Base-by-base conservation (phyloP, 2,329 filamentous ascomycete species). In the Scedosporium aurantiacum region DNA sequence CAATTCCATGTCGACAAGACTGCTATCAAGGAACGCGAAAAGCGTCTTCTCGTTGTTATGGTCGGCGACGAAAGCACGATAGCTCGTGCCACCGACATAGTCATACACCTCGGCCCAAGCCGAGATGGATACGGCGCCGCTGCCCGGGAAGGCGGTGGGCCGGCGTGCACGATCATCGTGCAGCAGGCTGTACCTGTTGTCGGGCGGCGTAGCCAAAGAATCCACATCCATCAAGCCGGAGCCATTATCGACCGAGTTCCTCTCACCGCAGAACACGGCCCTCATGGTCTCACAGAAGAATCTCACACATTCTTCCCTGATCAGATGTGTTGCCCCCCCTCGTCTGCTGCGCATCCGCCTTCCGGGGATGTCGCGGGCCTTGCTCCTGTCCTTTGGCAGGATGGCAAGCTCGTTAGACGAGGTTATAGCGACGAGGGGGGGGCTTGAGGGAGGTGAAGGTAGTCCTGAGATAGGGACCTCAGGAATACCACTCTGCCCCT, bases 261-360 rank as follows among this genome's bases (percentile, higher is more conserved):
- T 86, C 91, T 95, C 91, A 96, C 90, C 92, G 83, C 88, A 89
- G 86, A 97, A 96, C 81, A 90, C 88, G 80, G 87, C 80, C 79
- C 85, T 89, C 86, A 96, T 90, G 83, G 87, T 88, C 88, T 93
- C 91, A 80, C 92, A 96, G 85, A 96, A 96, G 88, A 96, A 93
- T 83, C 92, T 97, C 91, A 96, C 92, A 96, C 92, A 96, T 90
- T 96, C 91, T 91, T 89, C 91, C 90, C 89, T 91, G 83, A 96
- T 96, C 81, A 87, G 87, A 79, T 90, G 86, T 89, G 90, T 86
- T 87, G 91, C 91, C 91, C 91, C 91, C 89, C 89, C 89, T 88
- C 82, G 82, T 73, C 83, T 80, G 73, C 77, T 76, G 72, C 71
- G 72, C 50, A 54, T 54, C 66, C 69, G 68, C 69, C 72, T 66